phyloP scores from a whole-genome alignment of 768 basidiomycete genomes.

The Tulasnella sp. region DNA sequence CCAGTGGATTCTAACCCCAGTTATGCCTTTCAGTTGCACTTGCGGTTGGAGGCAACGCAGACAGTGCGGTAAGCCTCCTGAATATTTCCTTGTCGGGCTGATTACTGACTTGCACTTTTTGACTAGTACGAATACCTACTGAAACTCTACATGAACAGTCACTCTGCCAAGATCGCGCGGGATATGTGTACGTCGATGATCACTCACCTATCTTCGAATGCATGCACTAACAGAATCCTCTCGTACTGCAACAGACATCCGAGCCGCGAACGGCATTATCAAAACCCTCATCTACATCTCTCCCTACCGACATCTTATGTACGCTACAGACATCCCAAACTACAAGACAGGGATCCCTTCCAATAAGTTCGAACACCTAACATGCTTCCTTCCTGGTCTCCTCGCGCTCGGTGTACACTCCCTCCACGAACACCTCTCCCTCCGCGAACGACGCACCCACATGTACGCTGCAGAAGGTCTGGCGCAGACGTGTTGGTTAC shows the following conservation, averaged over 20 bases:
- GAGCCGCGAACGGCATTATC: conserved; percentile 20
- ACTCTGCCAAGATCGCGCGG: conserved; percentile 47
- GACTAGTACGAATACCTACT: conserved; percentile 57
- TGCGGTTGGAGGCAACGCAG: conserved; percentile 14
- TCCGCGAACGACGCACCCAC: conserved; percentile 44
- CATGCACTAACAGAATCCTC: neutral
- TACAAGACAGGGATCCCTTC: conserved; percentile 17
- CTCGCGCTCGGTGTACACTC: conserved; percentile 60
- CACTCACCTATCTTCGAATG: neutral
- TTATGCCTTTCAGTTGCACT: neutral
- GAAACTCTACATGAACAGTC: conserved; percentile 59
- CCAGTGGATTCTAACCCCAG: too few relatives aligned
- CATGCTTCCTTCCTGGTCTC: conserved; percentile 69
- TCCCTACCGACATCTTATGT: conserved; percentile 52
- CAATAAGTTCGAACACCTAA: conserved; percentile 52
- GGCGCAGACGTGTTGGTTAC: conserved; percentile 59
- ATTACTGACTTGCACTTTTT: neutral
- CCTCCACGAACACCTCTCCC: conserved; percentile 17
- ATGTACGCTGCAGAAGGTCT: conserved; percentile 69
- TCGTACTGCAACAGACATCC: conserved; percentile 32
- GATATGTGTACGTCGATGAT: conserved; percentile 48
- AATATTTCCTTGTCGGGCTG: neutral
- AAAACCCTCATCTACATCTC: conserved; percentile 52
- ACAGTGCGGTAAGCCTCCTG: conserved; percentile 17
- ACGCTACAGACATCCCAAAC: conserved; percentile 46